phyloP scores from a whole-genome alignment of 2,329 filamentous ascomycete genomes.

The Conoideocrella luteorostrata region DNA sequence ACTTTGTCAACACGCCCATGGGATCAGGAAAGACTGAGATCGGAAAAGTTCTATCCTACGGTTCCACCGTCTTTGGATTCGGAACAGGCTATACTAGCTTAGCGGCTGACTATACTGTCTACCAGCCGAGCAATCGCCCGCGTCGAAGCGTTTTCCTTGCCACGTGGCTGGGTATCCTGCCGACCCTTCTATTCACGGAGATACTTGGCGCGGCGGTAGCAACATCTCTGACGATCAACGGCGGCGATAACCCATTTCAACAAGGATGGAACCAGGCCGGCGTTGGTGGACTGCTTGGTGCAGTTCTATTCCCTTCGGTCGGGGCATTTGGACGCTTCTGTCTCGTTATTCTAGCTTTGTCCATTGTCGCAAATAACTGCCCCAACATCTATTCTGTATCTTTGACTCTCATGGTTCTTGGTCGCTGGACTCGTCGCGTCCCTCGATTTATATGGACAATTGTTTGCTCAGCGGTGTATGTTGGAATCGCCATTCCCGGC shows the following conservation, averaged over 20 bases:
- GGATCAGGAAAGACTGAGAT: conserved; percentile 51
- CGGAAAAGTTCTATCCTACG: conserved; percentile 60
- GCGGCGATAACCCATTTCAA: conserved; percentile 1
- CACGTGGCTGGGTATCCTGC: conserved; percentile 60
- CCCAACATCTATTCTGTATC: conserved; percentile 67
- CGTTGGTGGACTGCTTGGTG: conserved; percentile 61
- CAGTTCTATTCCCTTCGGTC: conserved; percentile 51
- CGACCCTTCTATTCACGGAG: conserved; percentile 66
- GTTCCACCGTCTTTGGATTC: conserved; percentile 65
- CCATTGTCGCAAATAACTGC: conserved; percentile 64
- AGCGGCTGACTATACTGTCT: conserved; percentile 70
- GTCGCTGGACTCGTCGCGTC: conserved; percentile 52
- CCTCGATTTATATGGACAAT: conserved; percentile 64
- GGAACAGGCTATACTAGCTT: conserved; percentile 47
- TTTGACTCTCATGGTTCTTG: conserved; percentile 56
- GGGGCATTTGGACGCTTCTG: conserved; percentile 69
- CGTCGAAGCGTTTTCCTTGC: conserved; percentile 57
- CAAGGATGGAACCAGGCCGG: conserved; percentile 19
- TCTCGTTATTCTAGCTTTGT: conserved; percentile 57
- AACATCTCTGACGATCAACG: conserved; percentile 50
- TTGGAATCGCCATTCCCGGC: conserved; percentile 64
- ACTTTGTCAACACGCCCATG: conserved; percentile 57
- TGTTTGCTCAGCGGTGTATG: conserved; percentile 55
- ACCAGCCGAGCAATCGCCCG: conserved; percentile 55
- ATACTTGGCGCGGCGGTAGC: conserved; percentile 48